These are phyloP conservation scores for Aspergillus melleus DNA, from an alignment of 2,329 filamentous ascomycete species.

Conservation along the genomic window DNA sequence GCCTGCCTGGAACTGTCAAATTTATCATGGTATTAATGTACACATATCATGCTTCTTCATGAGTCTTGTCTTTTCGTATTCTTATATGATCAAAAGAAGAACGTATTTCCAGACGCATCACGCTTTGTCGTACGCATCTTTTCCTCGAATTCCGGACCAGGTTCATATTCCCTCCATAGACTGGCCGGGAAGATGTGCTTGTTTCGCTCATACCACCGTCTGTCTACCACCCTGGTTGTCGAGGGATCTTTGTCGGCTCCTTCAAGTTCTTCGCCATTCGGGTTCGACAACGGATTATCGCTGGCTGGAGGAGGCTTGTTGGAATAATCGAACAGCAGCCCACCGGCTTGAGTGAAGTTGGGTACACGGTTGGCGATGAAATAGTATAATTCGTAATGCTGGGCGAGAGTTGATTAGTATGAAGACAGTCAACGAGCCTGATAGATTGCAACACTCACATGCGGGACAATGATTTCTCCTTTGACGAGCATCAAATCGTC, in stretches of 20 bases:
- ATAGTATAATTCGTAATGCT: constrained; percentile 98
- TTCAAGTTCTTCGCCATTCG: constrained; percentile 63
- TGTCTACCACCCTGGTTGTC: constrained; percentile 90
- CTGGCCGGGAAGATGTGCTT: constrained; percentile 98
- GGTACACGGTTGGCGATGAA: constrained; percentile 76
- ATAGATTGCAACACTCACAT: constrained; percentile 61
- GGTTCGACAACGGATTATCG: constrained; percentile 45
- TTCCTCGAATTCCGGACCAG: constrained; percentile 71
- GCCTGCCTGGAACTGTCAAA: neutral
- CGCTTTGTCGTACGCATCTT: constrained; percentile 71
- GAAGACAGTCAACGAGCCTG: neutral
- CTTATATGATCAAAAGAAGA: constrained; percentile 67
- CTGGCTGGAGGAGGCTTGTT: constrained; percentile 37
- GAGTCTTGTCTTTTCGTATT: constrained; percentile 5
- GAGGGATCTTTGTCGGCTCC: constrained; percentile 75
- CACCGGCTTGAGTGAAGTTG: constrained; percentile 71
- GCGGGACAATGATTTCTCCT: constrained; percentile 87
- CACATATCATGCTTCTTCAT: constrained; percentile 8
- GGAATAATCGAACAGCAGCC: constrained; percentile 77
- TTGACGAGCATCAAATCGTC: constrained; percentile 94
- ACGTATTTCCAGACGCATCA: constrained; percentile 86
- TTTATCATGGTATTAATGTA: constrained; percentile 10
- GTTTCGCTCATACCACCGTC: constrained; percentile 94
- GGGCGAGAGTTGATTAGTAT: constrained; percentile 13
- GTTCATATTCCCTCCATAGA: constrained; percentile 92